Conservation (phyloP, 148 eudicot species). For the Silene conica region DNA sequence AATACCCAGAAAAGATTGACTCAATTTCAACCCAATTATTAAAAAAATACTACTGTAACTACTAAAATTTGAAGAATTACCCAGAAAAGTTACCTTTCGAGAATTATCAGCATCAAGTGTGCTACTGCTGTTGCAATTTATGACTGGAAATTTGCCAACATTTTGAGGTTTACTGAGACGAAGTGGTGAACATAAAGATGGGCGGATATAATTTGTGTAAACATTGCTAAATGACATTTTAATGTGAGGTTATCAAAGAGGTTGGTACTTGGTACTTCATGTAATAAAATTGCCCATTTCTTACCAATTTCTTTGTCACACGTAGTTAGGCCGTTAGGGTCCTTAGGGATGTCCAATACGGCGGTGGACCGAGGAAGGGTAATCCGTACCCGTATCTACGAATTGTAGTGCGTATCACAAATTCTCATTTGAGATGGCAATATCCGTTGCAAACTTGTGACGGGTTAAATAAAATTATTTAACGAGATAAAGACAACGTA, state of each 20-base stretch:
- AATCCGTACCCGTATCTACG: too few species aligned
- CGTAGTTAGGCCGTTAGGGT: too few species aligned
- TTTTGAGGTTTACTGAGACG: conserved; percentile 23
- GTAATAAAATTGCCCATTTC: neutral
- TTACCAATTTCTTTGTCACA: neutral
- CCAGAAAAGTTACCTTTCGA: conserved; percentile 17
- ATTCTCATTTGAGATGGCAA: too few species aligned
- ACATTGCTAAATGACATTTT: conserved; percentile 20
- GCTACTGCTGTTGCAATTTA: conserved; percentile 21
- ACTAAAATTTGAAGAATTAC: conserved; percentile 5
- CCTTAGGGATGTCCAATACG: too few species aligned
- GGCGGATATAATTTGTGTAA: conserved; percentile 19
- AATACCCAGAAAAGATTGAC: conserved; percentile 4
- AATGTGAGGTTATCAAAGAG: conserved; percentile 4
- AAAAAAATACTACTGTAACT: too few species aligned
- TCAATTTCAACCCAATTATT: neutral
- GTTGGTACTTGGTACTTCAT: neutral
- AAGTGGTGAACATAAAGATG: conserved; percentile 22
- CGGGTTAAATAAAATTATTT: too few species aligned
- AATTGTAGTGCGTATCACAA: too few species aligned
- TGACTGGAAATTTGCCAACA: conserved; percentile 12
- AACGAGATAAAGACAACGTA: too few species aligned
- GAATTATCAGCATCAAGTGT: conserved; percentile 17
- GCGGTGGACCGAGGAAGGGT: too few species aligned
- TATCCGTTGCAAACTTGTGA: too few species aligned